Evolutionary conservation across 2,329 filamentous ascomycete genomes (phyloP).

Genomic region (Fusarium scirpi): DNA sequence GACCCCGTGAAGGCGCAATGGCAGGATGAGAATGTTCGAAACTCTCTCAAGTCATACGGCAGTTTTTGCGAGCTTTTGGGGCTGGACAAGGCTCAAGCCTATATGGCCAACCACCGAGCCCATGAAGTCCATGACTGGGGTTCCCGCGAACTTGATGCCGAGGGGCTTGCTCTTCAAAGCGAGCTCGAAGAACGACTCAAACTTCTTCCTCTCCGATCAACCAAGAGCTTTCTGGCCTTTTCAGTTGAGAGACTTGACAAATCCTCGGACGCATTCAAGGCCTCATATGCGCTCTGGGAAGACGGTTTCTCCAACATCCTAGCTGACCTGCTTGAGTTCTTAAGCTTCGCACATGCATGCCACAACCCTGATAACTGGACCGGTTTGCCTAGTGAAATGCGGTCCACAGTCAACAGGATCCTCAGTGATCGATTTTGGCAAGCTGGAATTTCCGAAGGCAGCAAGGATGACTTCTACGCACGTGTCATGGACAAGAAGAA

Average conservation of each 20-base stretch:
- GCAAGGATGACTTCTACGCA: conserved; percentile 96
- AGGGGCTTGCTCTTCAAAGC: conserved; percentile 82
- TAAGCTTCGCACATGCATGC: conserved; percentile 91
- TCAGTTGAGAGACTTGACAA: conserved; percentile 91
- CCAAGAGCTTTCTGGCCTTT: conserved; percentile 91
- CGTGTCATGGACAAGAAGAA: conserved; percentile 88
- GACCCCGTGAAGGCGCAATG: conserved; percentile 85
- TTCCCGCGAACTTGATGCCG: conserved; percentile 77
- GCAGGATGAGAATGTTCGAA: conserved; percentile 76
- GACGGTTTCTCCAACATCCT: conserved; percentile 84
- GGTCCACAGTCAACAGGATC: conserved; percentile 81
- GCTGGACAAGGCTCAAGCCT: conserved; percentile 83
- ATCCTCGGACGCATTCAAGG: conserved; percentile 76
- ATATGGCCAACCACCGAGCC: conserved; percentile 78
- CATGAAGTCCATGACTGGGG: conserved; percentile 87
- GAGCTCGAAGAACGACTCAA: conserved; percentile 82
- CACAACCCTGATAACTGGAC: conserved; percentile 89
- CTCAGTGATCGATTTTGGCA: conserved; percentile 98
- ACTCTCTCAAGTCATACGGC: conserved; percentile 77
- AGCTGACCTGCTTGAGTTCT: conserved; percentile 85
- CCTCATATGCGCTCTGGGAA: conserved; percentile 86
- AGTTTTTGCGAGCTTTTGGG: conserved; percentile 85
- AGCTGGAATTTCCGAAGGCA: conserved; percentile 94
- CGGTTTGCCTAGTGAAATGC: conserved; percentile 79
- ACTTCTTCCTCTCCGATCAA: conserved; percentile 83